These are phyloP conservation scores for Conticribra weissflogii DNA, from an alignment of 108 stramenopile genomes.

Conservation along the genomic window DNA sequence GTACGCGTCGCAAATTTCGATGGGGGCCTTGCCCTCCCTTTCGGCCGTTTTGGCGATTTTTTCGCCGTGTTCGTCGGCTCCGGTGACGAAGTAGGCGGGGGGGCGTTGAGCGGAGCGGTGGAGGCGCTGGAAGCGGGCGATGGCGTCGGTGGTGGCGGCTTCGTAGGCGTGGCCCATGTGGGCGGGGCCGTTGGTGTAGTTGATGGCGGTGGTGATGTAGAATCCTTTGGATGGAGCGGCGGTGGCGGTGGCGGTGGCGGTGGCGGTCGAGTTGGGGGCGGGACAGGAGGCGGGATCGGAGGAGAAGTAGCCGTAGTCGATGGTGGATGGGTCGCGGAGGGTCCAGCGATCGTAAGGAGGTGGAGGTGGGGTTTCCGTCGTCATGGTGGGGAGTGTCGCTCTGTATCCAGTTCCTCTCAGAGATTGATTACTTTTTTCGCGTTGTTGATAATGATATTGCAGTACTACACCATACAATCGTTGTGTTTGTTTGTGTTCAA, in stretches of 20 bases:
- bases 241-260: neutral
- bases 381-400: conserved; percentile 11
- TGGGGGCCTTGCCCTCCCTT: conserved; percentile 76
- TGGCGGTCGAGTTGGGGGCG: neutral
- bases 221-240: conserved; percentile 42
- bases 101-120: conserved; percentile 40
- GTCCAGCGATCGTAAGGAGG: conserved; percentile 78
- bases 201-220: conserved; percentile 99
- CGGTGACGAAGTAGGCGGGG: conserved; percentile 91
- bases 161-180: conserved; percentile 99
- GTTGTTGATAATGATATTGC: no score
- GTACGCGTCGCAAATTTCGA: conserved; percentile 94
- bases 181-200: conserved; percentile 98
- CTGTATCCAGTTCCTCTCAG: no score
- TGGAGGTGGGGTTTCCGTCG: conserved; percentile 20
- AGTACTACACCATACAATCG: conserved; percentile 1
- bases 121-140: conserved; percentile 89
- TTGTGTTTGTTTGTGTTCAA: no score
- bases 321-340: conserved; percentile 61
- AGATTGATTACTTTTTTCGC: no score
- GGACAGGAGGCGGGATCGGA: conserved; percentile 33
- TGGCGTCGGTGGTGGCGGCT: conserved; percentile 90
- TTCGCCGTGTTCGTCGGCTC: conserved; percentile 99
- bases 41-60: conserved; percentile 97
- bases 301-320: conserved; percentile 73